Conservation (phyloP, 202 grass and related monocot genomes). For the Hordeum pubiflorum region DNA sequence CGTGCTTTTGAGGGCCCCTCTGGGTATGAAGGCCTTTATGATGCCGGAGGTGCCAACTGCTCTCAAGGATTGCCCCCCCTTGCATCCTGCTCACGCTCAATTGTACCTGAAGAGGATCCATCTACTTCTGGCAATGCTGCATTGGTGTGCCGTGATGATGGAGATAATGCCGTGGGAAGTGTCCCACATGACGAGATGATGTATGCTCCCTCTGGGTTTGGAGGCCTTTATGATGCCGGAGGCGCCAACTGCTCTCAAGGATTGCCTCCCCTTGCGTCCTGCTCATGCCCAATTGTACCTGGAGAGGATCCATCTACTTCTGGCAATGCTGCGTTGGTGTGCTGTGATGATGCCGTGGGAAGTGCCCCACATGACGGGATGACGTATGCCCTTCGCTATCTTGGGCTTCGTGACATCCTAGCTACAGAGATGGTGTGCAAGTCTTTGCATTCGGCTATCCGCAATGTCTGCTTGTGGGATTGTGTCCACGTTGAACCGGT, state of each 20-base stretch:
- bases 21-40: not conserved
- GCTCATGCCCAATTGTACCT: not conserved
- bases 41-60: not conserved
- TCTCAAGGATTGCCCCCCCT: not conserved
- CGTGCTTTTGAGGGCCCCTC: conserved; percentile 7
- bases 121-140: not conserved
- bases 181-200: too few species aligned
- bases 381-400: conserved; percentile 39
- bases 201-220: not conserved
- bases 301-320: not conserved
- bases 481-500: conserved; percentile 50
- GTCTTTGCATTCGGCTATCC: conserved; percentile 38
- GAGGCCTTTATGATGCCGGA: not conserved
- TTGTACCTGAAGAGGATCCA: not conserved
- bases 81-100: not conserved
- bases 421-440: conserved; percentile 65
- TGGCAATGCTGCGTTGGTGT: conserved; percentile 2
- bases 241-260: not conserved
- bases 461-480: conserved; percentile 50
- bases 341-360: conserved; percentile 1
- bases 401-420: conserved; percentile 60
- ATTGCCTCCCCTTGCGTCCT: not conserved
- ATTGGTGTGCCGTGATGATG: not conserved
- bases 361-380: conserved; percentile 45
- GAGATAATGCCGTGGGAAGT: not conserved